Evolutionary conservation across 129 eudicot species (phyloP).

Genomic region (Centrapalus pauciflorus): DNA sequence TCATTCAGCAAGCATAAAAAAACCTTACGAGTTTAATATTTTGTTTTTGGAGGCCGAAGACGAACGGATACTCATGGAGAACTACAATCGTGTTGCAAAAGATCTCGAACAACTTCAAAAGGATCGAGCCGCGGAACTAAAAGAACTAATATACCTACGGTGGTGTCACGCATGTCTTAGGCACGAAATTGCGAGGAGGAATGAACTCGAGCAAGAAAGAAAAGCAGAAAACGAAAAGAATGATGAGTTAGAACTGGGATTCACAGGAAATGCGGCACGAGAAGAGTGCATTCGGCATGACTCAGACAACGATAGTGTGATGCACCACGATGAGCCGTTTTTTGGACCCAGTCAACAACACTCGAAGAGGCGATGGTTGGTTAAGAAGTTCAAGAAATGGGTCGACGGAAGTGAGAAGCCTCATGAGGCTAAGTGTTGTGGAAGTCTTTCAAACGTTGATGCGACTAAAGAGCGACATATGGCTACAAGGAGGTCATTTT

Average conservation of each 20-base stretch:
- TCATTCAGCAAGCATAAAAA: too few species aligned
- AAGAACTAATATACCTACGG: slow-evolving; percentile 52
- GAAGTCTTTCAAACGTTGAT: slow-evolving; percentile 32
- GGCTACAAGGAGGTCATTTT: slow-evolving; percentile 32
- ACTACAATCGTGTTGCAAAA: slow-evolving; percentile 28
- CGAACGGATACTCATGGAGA: slow-evolving; percentile 30
- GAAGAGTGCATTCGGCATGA: slow-evolving; percentile 23
- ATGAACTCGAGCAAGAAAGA: slow-evolving; percentile 35
- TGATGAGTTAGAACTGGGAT: slow-evolving; percentile 7
- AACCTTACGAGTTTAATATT: too few species aligned
- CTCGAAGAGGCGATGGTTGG: slow-evolving; percentile 39
- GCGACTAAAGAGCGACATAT: slow-evolving; percentile 19
- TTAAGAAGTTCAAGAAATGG: slow-evolving; percentile 63
- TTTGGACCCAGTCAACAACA: slow-evolving; percentile 15
- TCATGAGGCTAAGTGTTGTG: slow-evolving; percentile 29
- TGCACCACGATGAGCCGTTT: slow-evolving; percentile 14
- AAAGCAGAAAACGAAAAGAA: slow-evolving; percentile 9
- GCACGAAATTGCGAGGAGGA: slow-evolving; percentile 50
- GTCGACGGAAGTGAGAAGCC: slow-evolving; percentile 50
- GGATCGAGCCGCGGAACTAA: slow-evolving; percentile 38
- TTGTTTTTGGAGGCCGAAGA: slow-evolving; percentile 38
- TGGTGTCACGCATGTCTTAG: slow-evolving; percentile 69
- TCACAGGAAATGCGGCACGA: slow-evolving; percentile 10
- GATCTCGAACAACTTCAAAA: slow-evolving; percentile 47
- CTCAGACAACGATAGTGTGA: slow-evolving; percentile 14